Base-by-base conservation (phyloP, 805 yeast genomes). In the Millerago galiae region DNA sequence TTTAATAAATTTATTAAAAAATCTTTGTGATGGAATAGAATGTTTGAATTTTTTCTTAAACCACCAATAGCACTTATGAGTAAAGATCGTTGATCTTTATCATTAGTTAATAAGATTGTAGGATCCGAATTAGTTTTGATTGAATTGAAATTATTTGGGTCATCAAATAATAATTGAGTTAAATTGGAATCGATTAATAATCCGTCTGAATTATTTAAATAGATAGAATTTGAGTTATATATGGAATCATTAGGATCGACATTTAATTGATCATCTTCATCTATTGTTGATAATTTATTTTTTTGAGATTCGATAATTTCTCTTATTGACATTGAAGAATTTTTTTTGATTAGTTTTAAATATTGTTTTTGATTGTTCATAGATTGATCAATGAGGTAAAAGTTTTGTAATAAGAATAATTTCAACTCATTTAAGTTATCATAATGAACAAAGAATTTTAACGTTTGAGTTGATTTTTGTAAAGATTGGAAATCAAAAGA, bases 381-480 rank as follows among this genome's bases (percentile, higher is more conserved):
- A 3, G 50, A 33, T 28, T 53, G 50, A 37, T 56, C 59, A 34
- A 56, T 43, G 9, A 49, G 42, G 33, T 41, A 47, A 47, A 74
- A 67, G 35, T 70, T 65, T 36, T 72, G 65, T 27, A 77, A 58
- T 28, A 79, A 58, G 26, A 61, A 58, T 18, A 79, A 62, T 47
- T 70, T 68, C 26, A 76, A 62, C 55, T 79, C 83, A 44, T 71
- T 65, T n/a, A 76, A 49, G 52, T 77, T 76, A 55, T 79, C 85
- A 12, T 63, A 63, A 50, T 79, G 84, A n/a, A 79, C 72, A 73
- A 83, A 71, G 55, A 72, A 76, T 5, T 60, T 47, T 30, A 63
- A 61, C 2, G 65, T 60, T 14, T 63, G 52, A 0, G 65, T 60
- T 2, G 70, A 68, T 37, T 61, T 63, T 33, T 63, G 62, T 18